Evolutionary conservation across 306 rosid species (phyloP).

Genomic region (Alnus glutinosa): DNA sequence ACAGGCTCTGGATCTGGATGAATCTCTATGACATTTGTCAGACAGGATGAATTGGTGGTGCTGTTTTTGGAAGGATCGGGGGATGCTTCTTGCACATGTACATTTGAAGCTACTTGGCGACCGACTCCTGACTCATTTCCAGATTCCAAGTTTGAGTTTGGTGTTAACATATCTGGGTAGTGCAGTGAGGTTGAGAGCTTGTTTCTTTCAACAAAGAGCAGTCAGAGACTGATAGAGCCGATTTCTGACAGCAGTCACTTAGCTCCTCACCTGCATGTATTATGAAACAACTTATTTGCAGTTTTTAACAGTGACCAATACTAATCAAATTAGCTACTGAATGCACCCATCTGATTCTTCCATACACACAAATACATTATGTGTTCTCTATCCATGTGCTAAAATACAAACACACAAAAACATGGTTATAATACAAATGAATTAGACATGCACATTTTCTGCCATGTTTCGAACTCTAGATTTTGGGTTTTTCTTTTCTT

Average conservation of each 20-base stretch:
- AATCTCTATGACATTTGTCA: conserved; percentile 40
- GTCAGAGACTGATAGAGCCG: conserved; percentile 19
- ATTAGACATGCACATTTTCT: background rate
- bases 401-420: background rate
- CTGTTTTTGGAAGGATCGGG: conserved; percentile 53
- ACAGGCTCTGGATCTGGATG: conserved; percentile 41
- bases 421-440: background rate
- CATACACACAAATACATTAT: background rate
- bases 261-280: conserved; percentile 37
- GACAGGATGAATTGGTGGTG: conserved; percentile 54
- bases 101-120: conserved; percentile 49
- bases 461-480: background rate
- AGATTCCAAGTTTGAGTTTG: conserved; percentile 58
- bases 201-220: conserved; percentile 24
- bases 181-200: conserved; percentile 23
- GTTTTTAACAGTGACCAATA: background rate
- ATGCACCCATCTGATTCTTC: background rate
- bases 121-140: conserved; percentile 47
- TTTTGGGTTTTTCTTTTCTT: background rate
- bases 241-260: conserved; percentile 22
- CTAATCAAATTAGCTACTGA: background rate
- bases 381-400: background rate
- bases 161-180: conserved; percentile 50
- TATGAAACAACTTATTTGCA: conserved; percentile 20
- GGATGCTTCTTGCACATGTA: conserved; percentile 44